A percentile compares a stretch with the other conserved stretches of the same genome.
Evolutionary conservation across 768 basidiomycete genomes (phyloP).

Genomic region (Zangia roseola): DNA sequence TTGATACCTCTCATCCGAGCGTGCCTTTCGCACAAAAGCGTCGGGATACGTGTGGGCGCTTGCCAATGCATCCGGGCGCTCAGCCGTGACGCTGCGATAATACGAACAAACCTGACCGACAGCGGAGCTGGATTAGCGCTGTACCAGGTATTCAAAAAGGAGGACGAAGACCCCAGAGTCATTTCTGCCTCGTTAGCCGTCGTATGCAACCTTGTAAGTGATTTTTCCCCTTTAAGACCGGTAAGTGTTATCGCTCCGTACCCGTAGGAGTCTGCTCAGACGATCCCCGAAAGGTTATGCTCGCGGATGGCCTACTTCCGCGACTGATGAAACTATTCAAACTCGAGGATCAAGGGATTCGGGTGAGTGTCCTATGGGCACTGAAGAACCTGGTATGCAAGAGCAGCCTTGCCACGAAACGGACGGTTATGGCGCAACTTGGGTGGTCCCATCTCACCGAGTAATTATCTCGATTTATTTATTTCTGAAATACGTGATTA

Average conservation of each 20-base stretch:
- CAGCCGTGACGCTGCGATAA: conserved; percentile 72
- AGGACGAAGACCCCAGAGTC: conserved; percentile 69
- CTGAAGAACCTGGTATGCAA: conserved; percentile 80
- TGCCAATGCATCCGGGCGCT: conserved; percentile 85
- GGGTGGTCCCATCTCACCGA: conserved; percentile 60
- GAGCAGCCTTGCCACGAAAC: conserved; percentile 58
- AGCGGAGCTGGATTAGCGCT: conserved; percentile 73
- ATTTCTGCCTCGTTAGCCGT: conserved; percentile 67
- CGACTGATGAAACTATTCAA: conserved; percentile 60
- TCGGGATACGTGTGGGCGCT: conserved; percentile 81
- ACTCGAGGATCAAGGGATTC: conserved; percentile 52
- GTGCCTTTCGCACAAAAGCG: conserved; percentile 57
- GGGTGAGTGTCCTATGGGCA: conserved; percentile 80
- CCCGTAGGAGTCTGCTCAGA: neutral
- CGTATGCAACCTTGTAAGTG: conserved; percentile 83
- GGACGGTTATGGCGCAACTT: conserved; percentile 62
- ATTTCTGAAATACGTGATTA: neutral
- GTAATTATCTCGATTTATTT: conserved; percentile 33
- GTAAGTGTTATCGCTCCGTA: conserved; percentile 44
- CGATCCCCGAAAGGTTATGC: conserved; percentile 47
- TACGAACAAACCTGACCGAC: conserved; percentile 85
- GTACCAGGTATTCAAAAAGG: conserved; percentile 54
- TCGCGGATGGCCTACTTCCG: conserved; percentile 66
- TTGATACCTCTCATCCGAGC: conserved; percentile 54
- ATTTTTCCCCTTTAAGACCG: conserved; percentile 76